Percentiles rank a stretch among this genome's conserved stretches.
These are phyloP conservation scores for Tolypocladium amazonense DNA, from an alignment of 2,329 filamentous ascomycete species.

Conservation along the genomic window DNA sequence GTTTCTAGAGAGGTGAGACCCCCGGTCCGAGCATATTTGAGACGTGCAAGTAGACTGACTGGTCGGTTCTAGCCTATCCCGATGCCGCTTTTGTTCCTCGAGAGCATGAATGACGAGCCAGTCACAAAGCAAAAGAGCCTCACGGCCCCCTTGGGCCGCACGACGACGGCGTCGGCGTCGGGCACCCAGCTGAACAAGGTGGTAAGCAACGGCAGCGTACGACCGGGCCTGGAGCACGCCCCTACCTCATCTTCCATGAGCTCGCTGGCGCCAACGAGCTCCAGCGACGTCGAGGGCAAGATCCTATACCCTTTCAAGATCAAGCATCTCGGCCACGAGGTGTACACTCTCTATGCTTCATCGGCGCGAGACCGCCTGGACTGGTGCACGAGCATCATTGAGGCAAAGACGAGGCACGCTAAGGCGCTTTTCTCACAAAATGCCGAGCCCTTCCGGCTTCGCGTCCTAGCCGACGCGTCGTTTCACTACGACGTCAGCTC, in stretches of 20 bases:
- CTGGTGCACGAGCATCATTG: slow-evolving; percentile 89
- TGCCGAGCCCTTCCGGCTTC: slow-evolving; percentile 85
- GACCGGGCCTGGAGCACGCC: slow-evolving; percentile 54
- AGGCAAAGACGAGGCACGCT: slow-evolving; percentile 90
- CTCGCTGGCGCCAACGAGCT: slow-evolving; percentile 34
- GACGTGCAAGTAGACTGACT: not conserved
- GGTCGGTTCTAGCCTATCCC: slow-evolving; percentile 60
- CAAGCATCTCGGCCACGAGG: slow-evolving; percentile 89
- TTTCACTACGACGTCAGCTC: slow-evolving; percentile 68
- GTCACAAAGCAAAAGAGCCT: slow-evolving; percentile 76
- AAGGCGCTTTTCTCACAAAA: slow-evolving; percentile 83
- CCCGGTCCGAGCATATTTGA: not conserved
- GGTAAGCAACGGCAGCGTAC: slow-evolving; percentile 36
- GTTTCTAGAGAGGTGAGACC: slow-evolving; percentile 71
- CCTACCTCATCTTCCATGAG: slow-evolving; percentile 56
- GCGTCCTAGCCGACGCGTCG: slow-evolving; percentile 84
- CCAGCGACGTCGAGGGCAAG: slow-evolving; percentile 66
- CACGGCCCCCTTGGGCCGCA: slow-evolving; percentile 47
- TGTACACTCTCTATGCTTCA: slow-evolving; percentile 82
- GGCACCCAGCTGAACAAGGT: slow-evolving; percentile 49
- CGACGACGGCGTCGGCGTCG: slow-evolving; percentile 50
- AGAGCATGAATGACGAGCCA: slow-evolving; percentile 85
- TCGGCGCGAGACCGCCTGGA: slow-evolving; percentile 65
- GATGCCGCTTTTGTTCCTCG: slow-evolving; percentile 88
- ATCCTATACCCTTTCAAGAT: slow-evolving; percentile 90